Evolutionary conservation across 1,139 yeast genomes (phyloP), one percentile per base, ranked within the genome.

Genomic region (Sugiyamaella castrensis): DNA sequence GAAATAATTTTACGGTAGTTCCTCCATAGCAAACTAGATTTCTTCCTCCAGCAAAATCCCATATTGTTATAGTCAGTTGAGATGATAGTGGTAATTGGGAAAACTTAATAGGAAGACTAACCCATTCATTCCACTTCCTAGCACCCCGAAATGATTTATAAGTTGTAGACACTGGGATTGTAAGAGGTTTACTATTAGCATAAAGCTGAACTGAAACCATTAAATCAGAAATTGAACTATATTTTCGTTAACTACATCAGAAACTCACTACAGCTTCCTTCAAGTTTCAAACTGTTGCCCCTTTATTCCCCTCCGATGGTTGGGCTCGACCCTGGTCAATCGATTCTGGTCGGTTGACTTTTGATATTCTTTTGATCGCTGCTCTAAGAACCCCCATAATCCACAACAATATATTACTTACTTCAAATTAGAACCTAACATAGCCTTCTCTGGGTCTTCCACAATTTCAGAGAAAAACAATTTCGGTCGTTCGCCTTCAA

Each of bases 31-130:
- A 67, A 60, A 84, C 78, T 1, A 74, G 64, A 11, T 76, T 73
- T 13, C 71, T 66, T 1, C 79, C 74, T 7, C 83, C 81, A 15
- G 74, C 79, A 58, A 74, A 79, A 60, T 84, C 95, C 79, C 80
- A 84, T 10, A 84, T 61, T n/a, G 77, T 73, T 35, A 92, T 73
- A 50, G 77, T 76, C 29, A 91, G 65, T 56, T 75, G 78, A 2
- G 92, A 68, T 39, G 79, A 77, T 29, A 80, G 63, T 4, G 88
- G 82, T 13, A 92, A 65, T 58, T 88, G 94, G 50, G 79, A 77
- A 57, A 85, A 81, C 52, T 75, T 74, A 6, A 89, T 76, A 0
- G 97, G 92, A 43, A 92, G 66, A 42, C 78, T 74, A 29, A 88
- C 66, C 82, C 86, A 81, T 56, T 80, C 80, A 53, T 79, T 73